A percentile compares a stretch with the other conserved stretches of the same genome.
Conservation (phyloP, 108 stramenopile species). For the Cylindrotheca closterium region DNA sequence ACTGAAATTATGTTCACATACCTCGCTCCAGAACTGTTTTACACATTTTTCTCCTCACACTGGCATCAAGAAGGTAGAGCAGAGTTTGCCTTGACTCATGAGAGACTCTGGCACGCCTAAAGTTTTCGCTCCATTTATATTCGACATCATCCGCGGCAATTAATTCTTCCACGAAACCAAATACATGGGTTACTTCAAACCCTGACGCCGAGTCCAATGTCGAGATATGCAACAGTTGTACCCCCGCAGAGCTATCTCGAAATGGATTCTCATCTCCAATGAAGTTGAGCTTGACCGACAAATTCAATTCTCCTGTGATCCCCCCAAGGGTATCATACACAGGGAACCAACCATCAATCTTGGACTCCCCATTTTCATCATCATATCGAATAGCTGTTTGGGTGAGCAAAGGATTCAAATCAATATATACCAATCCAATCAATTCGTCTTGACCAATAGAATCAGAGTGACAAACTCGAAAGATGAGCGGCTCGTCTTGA, state of each 20-base stretch:
- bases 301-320: constrained; percentile 81
- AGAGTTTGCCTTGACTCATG: constrained; percentile 93
- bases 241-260: constrained; percentile 93
- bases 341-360: constrained; percentile 95
- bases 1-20: not conserved
- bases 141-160: constrained; percentile 98
- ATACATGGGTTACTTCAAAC: constrained; percentile 73
- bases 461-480: constrained; percentile 86
- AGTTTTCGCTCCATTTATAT: constrained; percentile 82
- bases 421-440: constrained; percentile 94
- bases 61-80: constrained; percentile 87
- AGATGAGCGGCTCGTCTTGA: constrained; percentile 95
- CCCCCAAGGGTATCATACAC: constrained; percentile 92
- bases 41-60: constrained; percentile 89
- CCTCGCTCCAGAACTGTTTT: constrained; percentile 88
- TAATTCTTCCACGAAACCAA: constrained; percentile 97
- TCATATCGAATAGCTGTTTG: constrained; percentile 60
- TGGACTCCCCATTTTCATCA: constrained; percentile 16
- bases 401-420: constrained; percentile 93
- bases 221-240: constrained; percentile 92
- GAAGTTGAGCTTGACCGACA: constrained; percentile 90
- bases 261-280: constrained; percentile 97
- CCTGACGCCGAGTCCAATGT: constrained; percentile 79
- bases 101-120: constrained; percentile 64
- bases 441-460: constrained; percentile 33